Evolutionary conservation across 805 yeast genomes (phyloP).

Genomic region (Kodamaea kaohsiungensis): DNA sequence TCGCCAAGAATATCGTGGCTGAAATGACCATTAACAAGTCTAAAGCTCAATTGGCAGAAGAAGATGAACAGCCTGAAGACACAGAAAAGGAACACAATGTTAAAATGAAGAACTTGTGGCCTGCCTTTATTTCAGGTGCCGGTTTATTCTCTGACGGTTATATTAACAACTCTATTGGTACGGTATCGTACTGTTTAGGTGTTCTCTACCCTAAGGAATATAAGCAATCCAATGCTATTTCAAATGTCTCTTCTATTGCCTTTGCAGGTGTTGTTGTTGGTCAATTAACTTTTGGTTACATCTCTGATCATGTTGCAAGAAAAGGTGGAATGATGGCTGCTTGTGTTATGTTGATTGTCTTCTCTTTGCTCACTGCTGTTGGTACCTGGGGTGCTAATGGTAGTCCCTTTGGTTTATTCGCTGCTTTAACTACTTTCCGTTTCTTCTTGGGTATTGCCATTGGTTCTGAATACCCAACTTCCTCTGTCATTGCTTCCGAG

Average conservation of each 20-base stretch:
- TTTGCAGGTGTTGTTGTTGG: constrained; percentile 92
- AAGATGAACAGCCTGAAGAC: constrained; percentile 18
- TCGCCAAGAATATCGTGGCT: constrained; percentile 40
- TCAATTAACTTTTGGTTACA: constrained; percentile 73
- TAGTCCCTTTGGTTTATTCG: constrained; percentile 70
- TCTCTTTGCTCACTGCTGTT: constrained; percentile 63
- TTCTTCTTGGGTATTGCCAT: constrained; percentile 87
- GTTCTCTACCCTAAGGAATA: constrained; percentile 65
- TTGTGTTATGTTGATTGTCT: constrained; percentile 69
- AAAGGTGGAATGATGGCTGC: constrained; percentile 81
- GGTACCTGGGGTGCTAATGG: constrained; percentile 76
- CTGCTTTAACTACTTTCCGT: constrained; percentile 80
- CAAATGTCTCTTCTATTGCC: constrained; percentile 81
- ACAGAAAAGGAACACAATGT: constrained; percentile 14
- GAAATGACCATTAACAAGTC: constrained; percentile 45
- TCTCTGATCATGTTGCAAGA: constrained; percentile 78
- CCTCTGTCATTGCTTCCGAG: constrained; percentile 91
- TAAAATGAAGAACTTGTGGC: constrained; percentile 13
- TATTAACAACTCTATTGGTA: constrained; percentile 77
- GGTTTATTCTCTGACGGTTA: constrained; percentile 93
- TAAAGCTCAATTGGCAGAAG: constrained; percentile 19
- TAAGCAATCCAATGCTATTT: constrained; percentile 63
- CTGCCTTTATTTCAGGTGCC: constrained; percentile 68
- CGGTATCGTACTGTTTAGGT: constrained; percentile 70
- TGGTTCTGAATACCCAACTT: constrained; percentile 93